A percentile compares a stretch with the other conserved stretches of the same genome.
Evolutionary conservation across 2,329 filamentous ascomycete species (phyloP).

Genomic region (Penicillium crustosum): DNA sequence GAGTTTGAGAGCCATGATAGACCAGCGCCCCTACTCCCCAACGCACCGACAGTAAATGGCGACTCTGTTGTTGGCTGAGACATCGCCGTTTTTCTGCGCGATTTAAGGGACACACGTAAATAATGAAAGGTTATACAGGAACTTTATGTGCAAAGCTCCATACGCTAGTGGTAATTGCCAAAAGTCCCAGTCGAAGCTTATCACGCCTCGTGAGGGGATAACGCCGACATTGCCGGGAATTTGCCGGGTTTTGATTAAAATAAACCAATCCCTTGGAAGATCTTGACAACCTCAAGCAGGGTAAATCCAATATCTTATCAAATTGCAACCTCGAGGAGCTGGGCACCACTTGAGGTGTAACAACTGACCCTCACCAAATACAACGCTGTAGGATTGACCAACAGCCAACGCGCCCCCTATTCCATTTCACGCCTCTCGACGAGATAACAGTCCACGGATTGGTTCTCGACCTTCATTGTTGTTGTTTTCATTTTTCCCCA

Average conservation of each 20-base stretch:
- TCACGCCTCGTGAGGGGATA: not conserved
- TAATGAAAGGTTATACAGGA: not conserved
- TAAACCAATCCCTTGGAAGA: not conserved
- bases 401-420: too few species aligned
- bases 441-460: too few species aligned
- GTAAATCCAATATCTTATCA: not conserved
- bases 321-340: not conserved
- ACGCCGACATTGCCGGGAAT: not conserved
- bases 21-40: not conserved
- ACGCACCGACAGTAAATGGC: slow-evolving; percentile 4
- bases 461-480: too few species aligned
- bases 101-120: not conserved
- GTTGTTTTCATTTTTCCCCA: too few species aligned
- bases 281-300: too few species aligned
- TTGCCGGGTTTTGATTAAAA: not conserved
- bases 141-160: not conserved
- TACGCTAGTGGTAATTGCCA: not conserved
- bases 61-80: not conserved
- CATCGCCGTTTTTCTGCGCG: too few species aligned
- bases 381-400: too few species aligned
- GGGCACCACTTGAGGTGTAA: too few species aligned
- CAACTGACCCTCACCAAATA: too few species aligned
- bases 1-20: slow-evolving; percentile 7
- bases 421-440: too few species aligned
- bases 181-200: not conserved